Evolutionary conservation across 371 early-diverging fungal species (phyloP).

Genomic region (Smittium culicis): DNA sequence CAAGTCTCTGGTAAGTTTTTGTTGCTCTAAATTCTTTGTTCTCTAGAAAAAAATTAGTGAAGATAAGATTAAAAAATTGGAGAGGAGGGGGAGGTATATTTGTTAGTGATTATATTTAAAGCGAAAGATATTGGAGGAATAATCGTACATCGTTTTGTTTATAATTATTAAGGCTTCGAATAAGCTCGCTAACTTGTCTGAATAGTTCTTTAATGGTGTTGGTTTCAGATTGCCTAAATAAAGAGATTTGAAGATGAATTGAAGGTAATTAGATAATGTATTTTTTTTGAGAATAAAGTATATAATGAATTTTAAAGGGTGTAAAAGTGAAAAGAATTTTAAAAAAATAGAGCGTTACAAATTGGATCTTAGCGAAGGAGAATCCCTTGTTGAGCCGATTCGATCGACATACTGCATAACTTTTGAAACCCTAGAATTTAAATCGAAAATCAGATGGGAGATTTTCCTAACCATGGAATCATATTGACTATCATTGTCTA

Average conservation of each 20-base stretch:
- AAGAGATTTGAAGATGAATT: neutral
- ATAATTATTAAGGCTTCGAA: neutral
- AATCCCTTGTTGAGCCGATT: constrained; percentile 66
- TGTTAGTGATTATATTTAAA: too few relatives aligned
- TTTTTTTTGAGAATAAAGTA: too few relatives aligned
- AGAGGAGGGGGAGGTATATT: too few relatives aligned
- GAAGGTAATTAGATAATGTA: too few relatives aligned
- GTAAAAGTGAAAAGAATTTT: neutral
- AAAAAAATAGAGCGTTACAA: constrained; percentile 2
- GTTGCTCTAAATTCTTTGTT: constrained; percentile 36
- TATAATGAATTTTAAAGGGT: too few relatives aligned
- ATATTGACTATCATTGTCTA: constrained; percentile 39
- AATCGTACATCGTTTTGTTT: neutral
- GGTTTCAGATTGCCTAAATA: constrained; percentile 3
- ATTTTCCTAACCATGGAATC: constrained; percentile 39
- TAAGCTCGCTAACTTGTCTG: neutral
- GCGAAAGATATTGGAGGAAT: neutral
- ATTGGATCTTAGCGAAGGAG: constrained; percentile 42
- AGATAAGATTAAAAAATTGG: too few relatives aligned
- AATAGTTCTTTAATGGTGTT: neutral
- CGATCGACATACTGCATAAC: constrained; percentile 63
- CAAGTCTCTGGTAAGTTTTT: constrained; percentile 82
- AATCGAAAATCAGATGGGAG: constrained; percentile 58
- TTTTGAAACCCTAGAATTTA: constrained; percentile 62
- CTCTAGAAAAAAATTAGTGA: too few relatives aligned